phyloP scores from a whole-genome alignment of 768 basidiomycete genomes.

The Exidia glandulosa region DNA sequence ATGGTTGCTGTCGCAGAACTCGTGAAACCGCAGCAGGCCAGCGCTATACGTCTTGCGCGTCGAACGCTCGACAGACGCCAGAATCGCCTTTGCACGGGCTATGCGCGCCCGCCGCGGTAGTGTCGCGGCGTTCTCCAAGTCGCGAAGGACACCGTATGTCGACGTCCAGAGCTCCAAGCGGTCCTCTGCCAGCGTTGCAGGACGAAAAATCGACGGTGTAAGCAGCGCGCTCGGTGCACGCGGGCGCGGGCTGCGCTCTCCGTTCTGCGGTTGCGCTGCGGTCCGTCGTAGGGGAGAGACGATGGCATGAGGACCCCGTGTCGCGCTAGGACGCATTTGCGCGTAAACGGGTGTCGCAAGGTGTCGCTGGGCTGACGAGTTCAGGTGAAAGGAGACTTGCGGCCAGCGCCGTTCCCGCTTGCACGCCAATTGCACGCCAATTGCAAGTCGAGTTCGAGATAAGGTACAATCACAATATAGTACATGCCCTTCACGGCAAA shows the following conservation, averaged over 20 bases:
- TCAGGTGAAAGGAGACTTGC: not conserved
- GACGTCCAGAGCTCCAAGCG: not conserved
- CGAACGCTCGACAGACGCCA: not conserved
- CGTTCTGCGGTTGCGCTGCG: not conserved
- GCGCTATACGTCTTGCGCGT: slow-evolving; percentile 16
- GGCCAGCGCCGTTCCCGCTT: not conserved
- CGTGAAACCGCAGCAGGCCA: slow-evolving; percentile 21
- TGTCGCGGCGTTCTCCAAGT: not conserved
- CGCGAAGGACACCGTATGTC: not conserved
- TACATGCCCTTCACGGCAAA: no score
- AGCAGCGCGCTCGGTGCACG: not conserved
- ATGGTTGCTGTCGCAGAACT: slow-evolving; percentile 25
- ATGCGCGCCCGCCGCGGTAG: not conserved
- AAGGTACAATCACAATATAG: not conserved
- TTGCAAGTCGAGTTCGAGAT: not conserved
- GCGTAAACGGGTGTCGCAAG: not conserved
- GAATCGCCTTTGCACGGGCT: not conserved
- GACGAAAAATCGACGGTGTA: not conserved
- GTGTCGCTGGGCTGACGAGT: not conserved
- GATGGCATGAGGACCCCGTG: not conserved
- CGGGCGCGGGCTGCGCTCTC: no score
- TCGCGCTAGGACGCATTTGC: not conserved
- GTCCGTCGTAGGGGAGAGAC: not conserved
- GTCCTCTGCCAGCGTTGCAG: not conserved
- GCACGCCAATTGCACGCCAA: not conserved